Evolutionary conservation across 805 yeast genomes (phyloP).

Genomic region (Ogataea sp.): DNA sequence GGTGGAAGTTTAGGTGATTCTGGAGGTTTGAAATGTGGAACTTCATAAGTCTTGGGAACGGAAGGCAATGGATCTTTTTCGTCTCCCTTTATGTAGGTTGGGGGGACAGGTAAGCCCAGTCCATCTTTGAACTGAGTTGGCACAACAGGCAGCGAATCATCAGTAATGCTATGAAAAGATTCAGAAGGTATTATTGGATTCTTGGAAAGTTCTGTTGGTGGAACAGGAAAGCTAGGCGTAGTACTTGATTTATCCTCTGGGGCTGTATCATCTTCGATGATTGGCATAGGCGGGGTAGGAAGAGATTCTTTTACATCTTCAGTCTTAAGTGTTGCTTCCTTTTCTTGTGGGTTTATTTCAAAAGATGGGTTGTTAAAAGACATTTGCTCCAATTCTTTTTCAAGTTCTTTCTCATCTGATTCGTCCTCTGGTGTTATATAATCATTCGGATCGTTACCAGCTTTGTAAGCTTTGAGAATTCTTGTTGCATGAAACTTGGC

Average conservation of each 20-base stretch:
- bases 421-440: slow-evolving; percentile 32
- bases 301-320: background rate
- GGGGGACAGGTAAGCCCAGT: slow-evolving; percentile 14
- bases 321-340: no score
- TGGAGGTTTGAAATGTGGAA: slow-evolving; percentile 11
- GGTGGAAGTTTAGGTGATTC: slow-evolving; percentile 5
- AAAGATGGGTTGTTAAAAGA: slow-evolving; percentile 3
- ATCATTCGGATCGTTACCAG: slow-evolving; percentile 53
- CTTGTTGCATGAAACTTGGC: slow-evolving; percentile 57
- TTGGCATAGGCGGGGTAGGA: background rate
- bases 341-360: background rate
- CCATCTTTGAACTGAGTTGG: background rate
- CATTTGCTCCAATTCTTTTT: slow-evolving; percentile 8
- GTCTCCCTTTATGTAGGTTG: slow-evolving; percentile 4
- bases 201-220: background rate
- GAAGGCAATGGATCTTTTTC: background rate
- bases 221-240: background rate
- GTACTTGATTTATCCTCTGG: background rate
- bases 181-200: background rate
- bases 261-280: background rate
- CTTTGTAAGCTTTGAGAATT: slow-evolving; percentile 39
- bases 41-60: background rate
- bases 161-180: background rate
- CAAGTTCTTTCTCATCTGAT: slow-evolving; percentile 11
- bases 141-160: background rate